These are phyloP conservation scores for Fomitopsis palustris DNA, from an alignment of 1,284 basidiomycete genomes.

Conservation along the genomic window DNA sequence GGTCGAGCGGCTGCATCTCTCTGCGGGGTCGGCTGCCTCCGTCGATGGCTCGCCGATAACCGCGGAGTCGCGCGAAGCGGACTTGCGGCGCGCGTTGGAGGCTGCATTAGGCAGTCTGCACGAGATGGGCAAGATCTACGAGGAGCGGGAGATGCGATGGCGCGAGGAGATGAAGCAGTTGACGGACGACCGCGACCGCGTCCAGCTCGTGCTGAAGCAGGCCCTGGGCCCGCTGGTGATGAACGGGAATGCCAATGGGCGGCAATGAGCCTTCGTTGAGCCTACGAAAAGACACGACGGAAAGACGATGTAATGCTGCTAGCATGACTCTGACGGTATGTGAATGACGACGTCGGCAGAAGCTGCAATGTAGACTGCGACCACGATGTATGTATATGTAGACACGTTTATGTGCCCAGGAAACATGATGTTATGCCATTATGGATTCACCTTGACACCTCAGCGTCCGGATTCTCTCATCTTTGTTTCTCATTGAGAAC, in stretches of 20 bases:
- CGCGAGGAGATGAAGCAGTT: conserved; percentile 64
- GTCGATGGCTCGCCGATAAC: conserved; percentile 54
- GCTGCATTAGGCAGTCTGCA: conserved; percentile 62
- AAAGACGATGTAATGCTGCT: background rate
- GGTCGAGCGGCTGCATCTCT: conserved; percentile 46
- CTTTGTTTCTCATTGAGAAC: too few species aligned
- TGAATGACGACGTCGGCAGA: background rate
- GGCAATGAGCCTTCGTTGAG: background rate
- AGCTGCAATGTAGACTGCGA: background rate
- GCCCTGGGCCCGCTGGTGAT: conserved; percentile 43
- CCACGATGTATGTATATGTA: background rate
- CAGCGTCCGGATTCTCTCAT: too few species aligned
- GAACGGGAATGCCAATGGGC: conserved; percentile 8
- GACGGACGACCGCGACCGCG: conserved; percentile 60
- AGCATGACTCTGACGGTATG: background rate
- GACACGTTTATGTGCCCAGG: background rate
- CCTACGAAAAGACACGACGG: background rate
- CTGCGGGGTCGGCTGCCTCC: conserved; percentile 33
- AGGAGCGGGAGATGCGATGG: conserved; percentile 64
- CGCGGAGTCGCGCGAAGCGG: conserved; percentile 52
- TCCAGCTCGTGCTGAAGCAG: conserved; percentile 61
- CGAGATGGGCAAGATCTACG: conserved; percentile 59
- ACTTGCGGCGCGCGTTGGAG: conserved; percentile 61
- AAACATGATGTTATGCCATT: background rate
- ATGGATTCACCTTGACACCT: too few species aligned